A percentile compares a stretch with the other conserved stretches of the same genome.
These are phyloP conservation scores for Chionographis japonica DNA, from an alignment of 106 monocot species.

Conservation along the genomic window DNA sequence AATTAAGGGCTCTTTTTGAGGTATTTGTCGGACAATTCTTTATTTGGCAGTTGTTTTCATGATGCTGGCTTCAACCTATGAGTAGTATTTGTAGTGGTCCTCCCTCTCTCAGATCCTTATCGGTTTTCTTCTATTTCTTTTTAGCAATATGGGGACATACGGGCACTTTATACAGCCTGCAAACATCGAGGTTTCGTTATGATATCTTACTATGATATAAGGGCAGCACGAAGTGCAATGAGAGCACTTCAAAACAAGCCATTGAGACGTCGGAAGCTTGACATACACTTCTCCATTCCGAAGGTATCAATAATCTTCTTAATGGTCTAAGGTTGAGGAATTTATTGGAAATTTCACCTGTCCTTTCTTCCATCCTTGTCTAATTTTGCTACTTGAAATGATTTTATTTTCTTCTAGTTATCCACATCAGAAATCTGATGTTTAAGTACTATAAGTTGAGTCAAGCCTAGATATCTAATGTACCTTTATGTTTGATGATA, in stretches of 20 bases:
- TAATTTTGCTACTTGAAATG: too few relatives aligned
- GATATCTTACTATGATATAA: constrained; percentile 79
- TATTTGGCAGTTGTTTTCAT: not conserved
- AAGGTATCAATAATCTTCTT: constrained; percentile 26
- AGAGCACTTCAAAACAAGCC: constrained; percentile 55
- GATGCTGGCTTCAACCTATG: not conserved
- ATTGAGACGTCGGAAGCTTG: constrained; percentile 52
- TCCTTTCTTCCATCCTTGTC: not conserved
- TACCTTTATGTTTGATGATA: too few relatives aligned
- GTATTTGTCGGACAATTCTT: constrained; percentile 18
- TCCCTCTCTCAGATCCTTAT: not conserved
- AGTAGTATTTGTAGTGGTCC: not conserved
- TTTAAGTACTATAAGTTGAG: too few relatives aligned
- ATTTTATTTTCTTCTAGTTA: too few relatives aligned
- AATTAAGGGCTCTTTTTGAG: constrained; percentile 66
- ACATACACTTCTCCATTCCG: constrained; percentile 59
- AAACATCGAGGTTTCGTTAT: constrained; percentile 72
- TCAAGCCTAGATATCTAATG: too few relatives aligned
- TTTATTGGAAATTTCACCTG: not conserved
- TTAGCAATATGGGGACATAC: constrained; percentile 75
- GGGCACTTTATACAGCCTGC: constrained; percentile 54
- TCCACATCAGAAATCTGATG: too few relatives aligned
- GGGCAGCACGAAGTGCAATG: constrained; percentile 61
- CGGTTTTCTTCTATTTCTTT: not conserved
- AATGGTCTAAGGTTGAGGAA: not conserved